phyloP scores from a whole-genome alignment of 148 eudicot species.

The Arctostaphylos glauca region DNA sequence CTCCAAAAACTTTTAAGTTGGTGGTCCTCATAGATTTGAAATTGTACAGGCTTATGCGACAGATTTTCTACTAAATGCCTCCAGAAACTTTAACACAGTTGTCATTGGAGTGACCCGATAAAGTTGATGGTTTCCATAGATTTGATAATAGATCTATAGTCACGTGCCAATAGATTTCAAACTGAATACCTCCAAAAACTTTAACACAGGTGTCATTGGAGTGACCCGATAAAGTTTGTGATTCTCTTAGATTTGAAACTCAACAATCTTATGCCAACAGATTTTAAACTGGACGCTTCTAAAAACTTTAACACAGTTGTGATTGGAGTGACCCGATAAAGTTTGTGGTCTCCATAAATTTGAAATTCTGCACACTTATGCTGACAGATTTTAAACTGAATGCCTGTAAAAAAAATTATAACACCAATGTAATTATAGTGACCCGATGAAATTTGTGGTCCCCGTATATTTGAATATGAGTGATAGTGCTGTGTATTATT shows the following conservation, averaged over 20 bases:
- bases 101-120: neutral
- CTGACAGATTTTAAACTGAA: too few species aligned
- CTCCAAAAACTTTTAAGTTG: too few species aligned
- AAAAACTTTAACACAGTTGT: neutral
- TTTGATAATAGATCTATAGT: too few species aligned
- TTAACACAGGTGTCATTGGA: neutral
- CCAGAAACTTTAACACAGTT: neutral
- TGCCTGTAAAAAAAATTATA: too few species aligned
- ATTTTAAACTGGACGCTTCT: neutral
- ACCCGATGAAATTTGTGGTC: neutral
- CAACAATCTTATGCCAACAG: too few species aligned
- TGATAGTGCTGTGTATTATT: neutral
- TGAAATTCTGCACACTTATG: too few species aligned
- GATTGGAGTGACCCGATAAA: neutral
- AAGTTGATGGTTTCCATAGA: neutral
- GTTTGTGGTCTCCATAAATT: neutral
- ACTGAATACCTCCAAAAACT: too few species aligned
- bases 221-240: neutral
- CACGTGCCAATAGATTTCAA: too few species aligned
- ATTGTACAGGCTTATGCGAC: too few species aligned
- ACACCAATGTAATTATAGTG: neutral
- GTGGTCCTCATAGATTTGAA: too few species aligned
- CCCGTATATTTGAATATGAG: neutral
- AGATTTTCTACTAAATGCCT: neutral
- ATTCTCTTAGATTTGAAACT: too few species aligned